phyloP scores from a whole-genome alignment of 306 rosid species.

The Alnus rubra region DNA sequence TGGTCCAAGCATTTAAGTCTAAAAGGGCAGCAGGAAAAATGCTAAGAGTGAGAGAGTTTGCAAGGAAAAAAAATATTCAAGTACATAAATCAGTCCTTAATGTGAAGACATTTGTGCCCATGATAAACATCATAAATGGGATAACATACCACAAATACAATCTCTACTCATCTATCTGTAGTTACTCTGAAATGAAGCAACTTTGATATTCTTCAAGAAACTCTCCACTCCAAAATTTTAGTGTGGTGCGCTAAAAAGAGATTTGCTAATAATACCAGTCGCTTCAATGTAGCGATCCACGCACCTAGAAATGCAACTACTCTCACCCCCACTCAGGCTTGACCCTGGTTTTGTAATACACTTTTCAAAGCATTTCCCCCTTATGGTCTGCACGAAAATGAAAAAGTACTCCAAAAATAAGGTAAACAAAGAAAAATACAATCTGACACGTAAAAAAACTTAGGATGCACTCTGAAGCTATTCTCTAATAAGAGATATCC shows the following conservation, averaged over 20 bases:
- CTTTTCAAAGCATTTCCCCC: slow-evolving; percentile 88
- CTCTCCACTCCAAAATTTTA: slow-evolving; percentile 24
- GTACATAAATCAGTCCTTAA: slow-evolving; percentile 10
- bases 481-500: slow-evolving; percentile 1
- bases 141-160: slow-evolving; percentile 11
- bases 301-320: slow-evolving; percentile 91
- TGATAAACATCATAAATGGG: slow-evolving; percentile 1
- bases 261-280: slow-evolving; percentile 77
- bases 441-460: background rate
- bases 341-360: slow-evolving; percentile 93
- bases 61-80: background rate
- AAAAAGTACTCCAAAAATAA: background rate
- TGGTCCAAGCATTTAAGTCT: background rate
- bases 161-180: slow-evolving; percentile 15
- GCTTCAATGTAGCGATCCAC: slow-evolving; percentile 97
- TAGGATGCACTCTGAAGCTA: background rate
- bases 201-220: slow-evolving; percentile 8
- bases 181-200: slow-evolving; percentile 17
- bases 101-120: slow-evolving; percentile 10
- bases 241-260: slow-evolving; percentile 58
- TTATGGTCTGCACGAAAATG: slow-evolving; percentile 59
- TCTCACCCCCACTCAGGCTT: slow-evolving; percentile 79
- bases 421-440: background rate
- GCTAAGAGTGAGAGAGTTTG: background rate
- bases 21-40: background rate